Conservation (phyloP, 2,329 filamentous ascomycete genomes). For the Apiospora arundinis region DNA sequence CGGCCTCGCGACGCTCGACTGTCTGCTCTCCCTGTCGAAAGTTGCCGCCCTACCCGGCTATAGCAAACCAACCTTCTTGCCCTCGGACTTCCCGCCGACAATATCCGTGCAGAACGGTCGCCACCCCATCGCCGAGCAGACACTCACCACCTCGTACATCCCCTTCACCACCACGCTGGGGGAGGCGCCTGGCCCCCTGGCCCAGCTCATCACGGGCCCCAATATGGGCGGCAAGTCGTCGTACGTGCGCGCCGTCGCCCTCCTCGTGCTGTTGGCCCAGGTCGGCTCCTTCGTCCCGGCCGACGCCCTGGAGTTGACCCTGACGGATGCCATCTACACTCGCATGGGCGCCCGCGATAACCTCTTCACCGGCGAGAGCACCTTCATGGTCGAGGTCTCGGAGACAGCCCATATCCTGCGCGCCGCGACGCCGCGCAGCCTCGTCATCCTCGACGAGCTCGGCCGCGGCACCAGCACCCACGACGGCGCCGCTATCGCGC, state of each 20-base stretch:
- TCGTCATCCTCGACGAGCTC: constrained; percentile 94
- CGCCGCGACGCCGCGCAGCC: constrained; percentile 79
- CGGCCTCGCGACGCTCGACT: constrained; percentile 86
- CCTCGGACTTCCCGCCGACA: constrained; percentile 67
- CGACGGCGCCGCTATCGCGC: constrained; percentile 94
- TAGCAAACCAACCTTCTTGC: constrained; percentile 72
- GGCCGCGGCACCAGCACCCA: constrained; percentile 93
- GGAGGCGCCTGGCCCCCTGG: constrained; percentile 69
- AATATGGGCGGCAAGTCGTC: constrained; percentile 99
- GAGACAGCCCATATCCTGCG: constrained; percentile 93
- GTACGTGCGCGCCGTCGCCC: constrained; percentile 89
- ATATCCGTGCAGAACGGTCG: constrained; percentile 78
- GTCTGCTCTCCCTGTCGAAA: constrained; percentile 82
- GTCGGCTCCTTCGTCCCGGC: constrained; percentile 95
- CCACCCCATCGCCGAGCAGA: constrained; percentile 95
- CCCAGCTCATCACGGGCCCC: constrained; percentile 90
- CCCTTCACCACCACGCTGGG: constrained; percentile 83
- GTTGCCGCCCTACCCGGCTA: constrained; percentile 90
- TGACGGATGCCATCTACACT: constrained; percentile 91
- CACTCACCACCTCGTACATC: constrained; percentile 85
- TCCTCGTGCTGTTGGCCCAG: constrained; percentile 93
- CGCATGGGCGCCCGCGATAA: constrained; percentile 97
- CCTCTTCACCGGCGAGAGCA: constrained; percentile 91
- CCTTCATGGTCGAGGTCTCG: constrained; percentile 97
- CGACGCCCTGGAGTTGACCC: constrained; percentile 72